phyloP scores from a whole-genome alignment of 805 yeast genomes.

The Wickerhamomyces silvicola region DNA sequence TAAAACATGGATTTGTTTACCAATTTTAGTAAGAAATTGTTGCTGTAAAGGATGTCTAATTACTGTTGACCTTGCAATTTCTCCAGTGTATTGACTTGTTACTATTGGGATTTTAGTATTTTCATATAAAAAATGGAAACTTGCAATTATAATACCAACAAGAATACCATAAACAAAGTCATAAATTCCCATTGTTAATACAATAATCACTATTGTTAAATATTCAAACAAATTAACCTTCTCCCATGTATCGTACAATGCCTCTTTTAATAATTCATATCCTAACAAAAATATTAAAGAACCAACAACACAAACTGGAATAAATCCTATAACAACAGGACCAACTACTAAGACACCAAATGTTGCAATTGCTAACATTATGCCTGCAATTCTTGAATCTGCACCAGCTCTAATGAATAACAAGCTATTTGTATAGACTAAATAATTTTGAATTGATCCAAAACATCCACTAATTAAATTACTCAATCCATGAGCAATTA shows the following conservation, averaged over 20 bases:
- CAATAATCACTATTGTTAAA: slow-evolving; percentile 74
- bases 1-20: slow-evolving; percentile 83
- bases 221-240: slow-evolving; percentile 74
- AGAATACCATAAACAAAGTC: slow-evolving; percentile 92
- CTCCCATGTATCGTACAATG: slow-evolving; percentile 79
- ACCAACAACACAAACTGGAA: slow-evolving; percentile 95
- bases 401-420: slow-evolving; percentile 93
- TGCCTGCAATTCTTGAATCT: slow-evolving; percentile 80
- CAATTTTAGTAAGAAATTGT: slow-evolving; percentile 76
- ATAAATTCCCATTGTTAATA: slow-evolving; percentile 91
- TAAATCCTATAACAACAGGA: slow-evolving; percentile 86
- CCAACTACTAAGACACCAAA: slow-evolving; percentile 78
- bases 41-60: slow-evolving; percentile 86
- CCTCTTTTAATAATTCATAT: slow-evolving; percentile 82
- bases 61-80: slow-evolving; percentile 86
- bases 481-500: slow-evolving; percentile 91
- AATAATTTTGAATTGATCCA: slow-evolving; percentile 90
- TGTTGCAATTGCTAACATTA: slow-evolving; percentile 82
- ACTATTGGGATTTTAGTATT: slow-evolving; percentile 82
- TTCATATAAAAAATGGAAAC: slow-evolving; percentile 90
- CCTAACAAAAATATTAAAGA: slow-evolving; percentile 86
- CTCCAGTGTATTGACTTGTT: slow-evolving; percentile 77
- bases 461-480: slow-evolving; percentile 75
- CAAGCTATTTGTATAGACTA: slow-evolving; percentile 91
- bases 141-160: slow-evolving; percentile 86